Evolutionary conservation across 176 grass and related monocot species (phyloP).

Genomic region (Saccharum spontaneum): DNA sequence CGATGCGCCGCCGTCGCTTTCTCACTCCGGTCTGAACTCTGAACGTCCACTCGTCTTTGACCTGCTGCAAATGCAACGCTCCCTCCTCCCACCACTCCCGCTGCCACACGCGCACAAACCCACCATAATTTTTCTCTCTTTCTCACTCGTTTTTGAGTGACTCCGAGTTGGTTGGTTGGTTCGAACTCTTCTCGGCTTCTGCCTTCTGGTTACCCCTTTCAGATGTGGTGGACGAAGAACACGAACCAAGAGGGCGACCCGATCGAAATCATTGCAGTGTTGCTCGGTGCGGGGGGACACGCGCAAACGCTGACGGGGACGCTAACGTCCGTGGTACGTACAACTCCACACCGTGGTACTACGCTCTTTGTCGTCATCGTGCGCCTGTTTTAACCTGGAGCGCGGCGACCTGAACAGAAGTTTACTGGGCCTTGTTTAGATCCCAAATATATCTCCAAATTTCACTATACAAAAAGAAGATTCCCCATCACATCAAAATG

Average conservation of each 20-base stretch:
- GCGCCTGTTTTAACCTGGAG: not conserved
- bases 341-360: not conserved
- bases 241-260: not conserved
- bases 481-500: too few species aligned
- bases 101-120: not conserved
- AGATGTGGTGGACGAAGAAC: not conserved
- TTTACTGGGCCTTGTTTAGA: too few species aligned
- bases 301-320: conserved; percentile 15
- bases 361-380: not conserved
- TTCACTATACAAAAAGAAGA: too few species aligned
- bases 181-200: too few species aligned
- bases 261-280: not conserved
- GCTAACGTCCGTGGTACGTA: not conserved
- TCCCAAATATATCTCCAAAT: too few species aligned
- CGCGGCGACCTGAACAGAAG: not conserved
- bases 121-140: not conserved
- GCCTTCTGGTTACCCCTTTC: not conserved
- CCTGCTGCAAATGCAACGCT: not conserved
- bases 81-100: not conserved
- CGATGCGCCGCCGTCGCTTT: not conserved
- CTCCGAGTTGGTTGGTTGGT: not conserved
- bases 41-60: conserved; percentile 18
- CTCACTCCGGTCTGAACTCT: not conserved
- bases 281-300: not conserved
- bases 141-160: conserved; percentile 16